Conservation (phyloP, 257 asterid genomes). For the Solanum etuberosum region DNA sequence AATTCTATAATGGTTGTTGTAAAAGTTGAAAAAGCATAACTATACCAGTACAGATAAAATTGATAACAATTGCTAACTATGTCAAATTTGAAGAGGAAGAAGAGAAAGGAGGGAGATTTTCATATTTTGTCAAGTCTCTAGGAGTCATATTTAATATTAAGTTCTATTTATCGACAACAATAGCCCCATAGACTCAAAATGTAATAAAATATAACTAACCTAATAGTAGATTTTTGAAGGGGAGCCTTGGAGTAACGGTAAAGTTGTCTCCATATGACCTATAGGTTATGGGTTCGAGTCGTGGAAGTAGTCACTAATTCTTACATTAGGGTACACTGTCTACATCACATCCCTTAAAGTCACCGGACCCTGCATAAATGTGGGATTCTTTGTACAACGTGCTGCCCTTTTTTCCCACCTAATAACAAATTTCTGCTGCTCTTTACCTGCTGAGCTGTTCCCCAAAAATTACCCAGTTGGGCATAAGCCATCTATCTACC, state of each 20-base stretch:
- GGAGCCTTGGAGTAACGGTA: not conserved
- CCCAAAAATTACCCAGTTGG: not conserved
- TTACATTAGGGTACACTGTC: not conserved
- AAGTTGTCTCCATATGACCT: not conserved
- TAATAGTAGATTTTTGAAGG: not conserved
- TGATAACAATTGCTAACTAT: not conserved
- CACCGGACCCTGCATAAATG: not conserved
- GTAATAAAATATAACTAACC: not conserved
- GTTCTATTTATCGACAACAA: not conserved
- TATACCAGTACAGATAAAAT: not conserved
- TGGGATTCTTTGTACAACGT: not conserved
- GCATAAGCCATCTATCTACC: not conserved
- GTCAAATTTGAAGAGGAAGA: not conserved
- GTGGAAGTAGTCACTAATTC: not conserved
- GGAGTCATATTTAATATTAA: not conserved
- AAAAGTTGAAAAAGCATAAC: not conserved
- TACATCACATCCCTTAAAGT: not conserved
- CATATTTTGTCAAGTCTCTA: not conserved
- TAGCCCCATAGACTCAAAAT: not conserved
- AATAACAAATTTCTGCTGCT: not conserved
- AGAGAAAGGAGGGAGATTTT: not conserved
- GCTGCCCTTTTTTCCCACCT: not conserved
- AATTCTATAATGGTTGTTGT: not conserved
- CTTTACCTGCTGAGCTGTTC: not conserved
- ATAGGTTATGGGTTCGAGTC: not conserved